Percentiles rank a stretch among this genome's conserved stretches.
Conservation (phyloP, 2,329 filamentous ascomycete species). For the Grosmannia huntii region DNA sequence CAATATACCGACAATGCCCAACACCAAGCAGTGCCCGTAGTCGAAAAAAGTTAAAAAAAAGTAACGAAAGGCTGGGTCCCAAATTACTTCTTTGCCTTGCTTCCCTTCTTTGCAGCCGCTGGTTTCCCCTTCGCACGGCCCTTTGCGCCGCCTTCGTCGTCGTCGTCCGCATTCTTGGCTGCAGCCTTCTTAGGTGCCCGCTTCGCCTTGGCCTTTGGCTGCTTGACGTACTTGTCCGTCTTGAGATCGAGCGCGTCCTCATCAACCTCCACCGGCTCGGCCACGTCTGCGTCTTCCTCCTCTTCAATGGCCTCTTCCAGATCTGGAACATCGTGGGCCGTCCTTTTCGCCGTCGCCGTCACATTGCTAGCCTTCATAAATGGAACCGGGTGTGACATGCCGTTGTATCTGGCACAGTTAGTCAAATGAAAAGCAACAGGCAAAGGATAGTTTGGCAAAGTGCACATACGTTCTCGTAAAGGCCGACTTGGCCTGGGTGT, state of each 20-base stretch:
- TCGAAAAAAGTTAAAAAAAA: not conserved
- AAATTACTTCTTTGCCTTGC: not conserved
- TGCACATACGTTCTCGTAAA: slow-evolving; percentile 65
- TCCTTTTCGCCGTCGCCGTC: slow-evolving; percentile 52
- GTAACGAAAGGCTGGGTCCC: not conserved
- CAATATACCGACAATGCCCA: too few species aligned
- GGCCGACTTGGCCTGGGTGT: slow-evolving; percentile 71
- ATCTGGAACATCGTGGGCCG: slow-evolving; percentile 68
- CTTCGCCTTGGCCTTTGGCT: slow-evolving; percentile 59
- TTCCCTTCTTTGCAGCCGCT: slow-evolving; percentile 24
- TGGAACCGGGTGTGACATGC: slow-evolving; percentile 73
- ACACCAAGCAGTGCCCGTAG: not conserved
- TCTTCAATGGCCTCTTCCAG: slow-evolving; percentile 94
- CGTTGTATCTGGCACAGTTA: slow-evolving; percentile 55
- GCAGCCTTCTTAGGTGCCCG: slow-evolving; percentile 29
- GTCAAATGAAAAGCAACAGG: not conserved
- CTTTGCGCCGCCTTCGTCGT: slow-evolving; percentile 43
- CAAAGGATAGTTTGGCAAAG: not conserved
- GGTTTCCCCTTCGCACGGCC: not conserved
- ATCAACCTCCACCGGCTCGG: slow-evolving; percentile 46
- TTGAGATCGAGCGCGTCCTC: slow-evolving; percentile 73
- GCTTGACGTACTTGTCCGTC: slow-evolving; percentile 93
- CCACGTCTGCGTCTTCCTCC: slow-evolving; percentile 67
- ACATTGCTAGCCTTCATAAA: slow-evolving; percentile 90
- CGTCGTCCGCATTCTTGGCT: slow-evolving; percentile 30